A percentile compares a stretch with the other conserved stretches of the same genome.
phyloP scores from a whole-genome alignment of 2,329 filamentous ascomycete species.

The Ophiostoma tasmaniense region DNA sequence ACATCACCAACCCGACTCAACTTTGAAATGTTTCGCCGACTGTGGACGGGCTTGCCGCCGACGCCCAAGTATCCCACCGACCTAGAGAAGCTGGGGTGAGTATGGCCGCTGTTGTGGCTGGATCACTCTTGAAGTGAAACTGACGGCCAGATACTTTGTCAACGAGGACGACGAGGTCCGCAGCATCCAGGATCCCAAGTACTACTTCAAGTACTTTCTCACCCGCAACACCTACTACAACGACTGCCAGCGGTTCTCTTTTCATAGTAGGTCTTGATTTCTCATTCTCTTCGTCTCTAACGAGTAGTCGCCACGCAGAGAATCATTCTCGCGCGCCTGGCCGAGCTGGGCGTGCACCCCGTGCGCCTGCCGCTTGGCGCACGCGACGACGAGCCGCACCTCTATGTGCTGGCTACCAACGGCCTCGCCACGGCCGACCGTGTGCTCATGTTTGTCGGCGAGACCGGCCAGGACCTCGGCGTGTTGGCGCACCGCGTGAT shows the following conservation, averaged over 20 bases:
- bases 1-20: neutral
- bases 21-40: slow-evolving; percentile 63
- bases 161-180: slow-evolving; percentile 65
- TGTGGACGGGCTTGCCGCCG: slow-evolving; percentile 57
- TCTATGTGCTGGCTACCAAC: slow-evolving; percentile 56
- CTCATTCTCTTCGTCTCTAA: slow-evolving; percentile 20
- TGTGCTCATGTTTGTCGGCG: slow-evolving; percentile 66
- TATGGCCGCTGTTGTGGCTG: neutral
- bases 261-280: slow-evolving; percentile 50
- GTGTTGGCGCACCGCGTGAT: slow-evolving; percentile 63
- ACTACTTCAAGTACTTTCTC: slow-evolving; percentile 66
- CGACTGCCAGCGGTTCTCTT: slow-evolving; percentile 60
- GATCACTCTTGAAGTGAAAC: neutral
- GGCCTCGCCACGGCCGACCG: slow-evolving; percentile 50
- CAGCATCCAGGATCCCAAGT: slow-evolving; percentile 55
- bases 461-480: slow-evolving; percentile 63
- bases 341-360: slow-evolving; percentile 49
- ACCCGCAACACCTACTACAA: slow-evolving; percentile 71
- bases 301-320: slow-evolving; percentile 51
- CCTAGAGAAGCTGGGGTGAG: slow-evolving; percentile 65
- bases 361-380: slow-evolving; percentile 53
- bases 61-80: slow-evolving; percentile 56
- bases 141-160: slow-evolving; percentile 59
- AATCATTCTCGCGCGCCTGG: slow-evolving; percentile 55
- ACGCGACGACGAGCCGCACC: slow-evolving; percentile 42